These are phyloP conservation scores for Apiospora sp. DNA, from an alignment of 2,329 filamentous ascomycete genomes.

Conservation along the genomic window DNA sequence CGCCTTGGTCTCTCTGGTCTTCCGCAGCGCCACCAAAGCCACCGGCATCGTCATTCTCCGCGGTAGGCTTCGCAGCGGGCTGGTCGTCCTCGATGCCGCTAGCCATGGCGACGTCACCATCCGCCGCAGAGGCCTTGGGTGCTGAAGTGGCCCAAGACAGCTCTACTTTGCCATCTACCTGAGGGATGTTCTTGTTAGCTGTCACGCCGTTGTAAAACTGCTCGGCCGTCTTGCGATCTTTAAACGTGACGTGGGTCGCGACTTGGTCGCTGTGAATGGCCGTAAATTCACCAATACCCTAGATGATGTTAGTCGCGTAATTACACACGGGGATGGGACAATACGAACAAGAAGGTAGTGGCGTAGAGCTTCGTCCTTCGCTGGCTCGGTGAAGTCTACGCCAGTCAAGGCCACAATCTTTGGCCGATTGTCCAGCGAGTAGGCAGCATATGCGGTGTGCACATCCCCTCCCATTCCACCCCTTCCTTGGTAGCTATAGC, in stretches of 20 bases:
- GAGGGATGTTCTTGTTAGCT: slow-evolving; percentile 63
- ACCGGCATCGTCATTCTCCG: slow-evolving; percentile 31
- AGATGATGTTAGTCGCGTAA: slow-evolving; percentile 14
- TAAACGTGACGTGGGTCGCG: slow-evolving; percentile 67
- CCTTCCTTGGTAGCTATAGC: slow-evolving; percentile 56
- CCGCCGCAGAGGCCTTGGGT: slow-evolving; percentile 34
- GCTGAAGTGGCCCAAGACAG: slow-evolving; percentile 65
- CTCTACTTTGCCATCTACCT: slow-evolving; percentile 68
- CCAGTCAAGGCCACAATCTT: slow-evolving; percentile 71
- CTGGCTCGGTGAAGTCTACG: slow-evolving; percentile 67
- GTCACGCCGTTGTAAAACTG: slow-evolving; percentile 67
- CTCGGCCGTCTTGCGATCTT: slow-evolving; percentile 75
- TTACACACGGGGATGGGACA: slow-evolving; percentile 15
- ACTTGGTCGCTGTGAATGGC: slow-evolving; percentile 59
- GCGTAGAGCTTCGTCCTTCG: slow-evolving; percentile 73
- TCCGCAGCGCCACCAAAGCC: slow-evolving; percentile 30
- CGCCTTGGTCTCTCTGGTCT: slow-evolving; percentile 37
- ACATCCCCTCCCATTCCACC: slow-evolving; percentile 45
- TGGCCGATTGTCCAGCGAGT: slow-evolving; percentile 79
- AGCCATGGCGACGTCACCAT: slow-evolving; percentile 34
- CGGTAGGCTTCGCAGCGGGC: slow-evolving; percentile 29
- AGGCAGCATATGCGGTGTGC: slow-evolving; percentile 64
- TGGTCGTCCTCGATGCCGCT: slow-evolving; percentile 36
- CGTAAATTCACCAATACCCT: slow-evolving; percentile 70
- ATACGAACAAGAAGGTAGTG: slow-evolving; percentile 73